These are phyloP conservation scores for Eruca vesicaria DNA, from an alignment of 441 rosid genomes.

Conservation along the genomic window DNA sequence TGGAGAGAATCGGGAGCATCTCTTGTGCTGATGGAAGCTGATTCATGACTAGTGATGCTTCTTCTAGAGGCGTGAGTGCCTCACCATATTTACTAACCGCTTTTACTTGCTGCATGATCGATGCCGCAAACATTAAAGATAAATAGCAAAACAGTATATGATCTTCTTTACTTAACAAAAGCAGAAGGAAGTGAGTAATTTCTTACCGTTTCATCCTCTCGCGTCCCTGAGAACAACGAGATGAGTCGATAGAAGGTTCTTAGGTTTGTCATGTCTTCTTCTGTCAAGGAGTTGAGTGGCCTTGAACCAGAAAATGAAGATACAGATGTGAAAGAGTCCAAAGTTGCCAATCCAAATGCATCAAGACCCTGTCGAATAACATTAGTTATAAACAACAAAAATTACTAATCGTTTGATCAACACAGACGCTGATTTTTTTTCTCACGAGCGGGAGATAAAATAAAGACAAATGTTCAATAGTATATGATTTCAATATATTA, in stretches of 20 bases:
- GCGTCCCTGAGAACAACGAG: conserved; percentile 59
- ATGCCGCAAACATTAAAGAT: background rate
- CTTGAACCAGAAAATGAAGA: conserved; percentile 50
- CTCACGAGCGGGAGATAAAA: too few relatives aligned
- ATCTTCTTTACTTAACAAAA: background rate
- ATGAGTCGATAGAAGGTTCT: conserved; percentile 67
- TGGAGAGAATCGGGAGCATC: conserved; percentile 67
- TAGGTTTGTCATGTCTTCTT: conserved; percentile 77
- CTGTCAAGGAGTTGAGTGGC: conserved; percentile 53
- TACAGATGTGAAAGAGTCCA: conserved; percentile 57
- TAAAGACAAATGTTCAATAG: background rate
- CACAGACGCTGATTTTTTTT: too few relatives aligned
- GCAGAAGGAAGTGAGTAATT: background rate
- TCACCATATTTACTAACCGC: conserved; percentile 30
- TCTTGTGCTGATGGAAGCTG: conserved; percentile 67
- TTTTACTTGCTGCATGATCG: conserved; percentile 45
- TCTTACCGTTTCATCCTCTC: conserved; percentile 48
- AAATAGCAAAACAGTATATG: background rate
- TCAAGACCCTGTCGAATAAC: conserved; percentile 70
- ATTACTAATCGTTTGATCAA: background rate
- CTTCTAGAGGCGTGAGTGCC: conserved; percentile 36
- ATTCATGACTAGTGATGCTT: conserved; percentile 42
- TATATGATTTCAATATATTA: background rate
- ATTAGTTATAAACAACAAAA: conserved; percentile 9
- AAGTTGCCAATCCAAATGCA: conserved; percentile 81